Evolutionary conservation across 192 early-diverging fungal species (phyloP).

Genomic region (Coemansia sp.): DNA sequence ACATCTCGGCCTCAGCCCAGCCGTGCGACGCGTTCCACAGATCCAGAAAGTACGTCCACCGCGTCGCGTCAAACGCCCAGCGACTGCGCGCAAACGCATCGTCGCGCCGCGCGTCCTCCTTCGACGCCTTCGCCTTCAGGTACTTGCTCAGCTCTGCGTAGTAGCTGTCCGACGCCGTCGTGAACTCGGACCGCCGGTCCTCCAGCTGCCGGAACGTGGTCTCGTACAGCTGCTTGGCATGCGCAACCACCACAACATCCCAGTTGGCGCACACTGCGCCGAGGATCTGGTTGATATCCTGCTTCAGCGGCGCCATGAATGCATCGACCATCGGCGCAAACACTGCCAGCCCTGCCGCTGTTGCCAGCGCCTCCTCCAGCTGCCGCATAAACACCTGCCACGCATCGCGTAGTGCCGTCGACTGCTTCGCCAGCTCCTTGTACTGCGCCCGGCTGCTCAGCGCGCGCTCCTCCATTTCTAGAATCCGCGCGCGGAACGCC

Average conservation of each 20-base stretch:
- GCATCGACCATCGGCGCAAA: conserved; percentile 24
- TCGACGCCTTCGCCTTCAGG: conserved; percentile 30
- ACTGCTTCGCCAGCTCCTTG: conserved; percentile 38
- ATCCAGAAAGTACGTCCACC: conserved; percentile 51
- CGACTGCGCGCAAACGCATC: conserved; percentile 26
- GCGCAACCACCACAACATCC: conserved; percentile 36
- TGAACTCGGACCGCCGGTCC: conserved; percentile 40
- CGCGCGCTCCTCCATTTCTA: conserved; percentile 41
- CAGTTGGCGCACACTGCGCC: conserved; percentile 45
- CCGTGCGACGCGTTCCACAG: conserved; percentile 45
- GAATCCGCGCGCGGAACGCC: conserved; percentile 36
- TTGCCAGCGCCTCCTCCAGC: conserved; percentile 16
- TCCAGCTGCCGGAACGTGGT: conserved; percentile 38
- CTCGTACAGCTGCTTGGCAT: conserved; percentile 38
- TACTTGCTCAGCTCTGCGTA: conserved; percentile 44
- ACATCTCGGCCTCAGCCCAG: conserved; percentile 51
- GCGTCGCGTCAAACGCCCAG: conserved; percentile 29
- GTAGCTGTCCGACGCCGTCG: conserved; percentile 27
- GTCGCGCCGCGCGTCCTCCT: conserved; percentile 34
- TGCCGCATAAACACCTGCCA: conserved; percentile 41
- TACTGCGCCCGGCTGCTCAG: conserved; percentile 24
- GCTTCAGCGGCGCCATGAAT: conserved; percentile 34
- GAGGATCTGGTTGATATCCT: conserved; percentile 39
- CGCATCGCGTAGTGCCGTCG: conserved; percentile 33
- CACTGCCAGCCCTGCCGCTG: conserved; percentile 19